Percentiles rank a stretch among this genome's conserved stretches.
phyloP scores from a whole-genome alignment of 768 basidiomycete species.

The Trametes sanguinea region DNA sequence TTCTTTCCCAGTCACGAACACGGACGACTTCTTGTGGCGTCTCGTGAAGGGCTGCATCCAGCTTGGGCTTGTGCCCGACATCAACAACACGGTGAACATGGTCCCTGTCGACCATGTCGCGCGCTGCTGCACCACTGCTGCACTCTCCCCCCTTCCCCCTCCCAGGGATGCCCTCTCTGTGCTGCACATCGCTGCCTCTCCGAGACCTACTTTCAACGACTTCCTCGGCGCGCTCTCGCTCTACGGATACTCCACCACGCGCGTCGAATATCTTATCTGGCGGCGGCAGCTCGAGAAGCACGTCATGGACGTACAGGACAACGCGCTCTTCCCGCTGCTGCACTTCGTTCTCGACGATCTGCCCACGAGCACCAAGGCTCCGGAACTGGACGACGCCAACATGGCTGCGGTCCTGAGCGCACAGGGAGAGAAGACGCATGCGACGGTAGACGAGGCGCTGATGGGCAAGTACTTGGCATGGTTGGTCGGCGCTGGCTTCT shows the following conservation, averaged over 20 bases:
- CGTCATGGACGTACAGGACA: slow-evolving; percentile 92
- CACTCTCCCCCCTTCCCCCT: slow-evolving; percentile 55
- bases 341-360: slow-evolving; percentile 98
- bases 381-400: slow-evolving; percentile 86
- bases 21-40: slow-evolving; percentile 98
- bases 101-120: slow-evolving; percentile 98
- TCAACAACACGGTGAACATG: slow-evolving; percentile 98
- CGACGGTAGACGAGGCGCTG: slow-evolving; percentile 72
- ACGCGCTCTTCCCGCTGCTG: slow-evolving; percentile 94
- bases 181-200: slow-evolving; percentile 83
- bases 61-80: slow-evolving; percentile 94
- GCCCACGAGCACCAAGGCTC: slow-evolving; percentile 93
- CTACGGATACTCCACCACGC: slow-evolving; percentile 79
- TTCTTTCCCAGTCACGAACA: slow-evolving; percentile 79
- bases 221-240: slow-evolving; percentile 69
- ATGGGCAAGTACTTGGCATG: slow-evolving; percentile 92
- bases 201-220: slow-evolving; percentile 86
- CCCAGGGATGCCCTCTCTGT: slow-evolving; percentile 50
- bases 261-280: slow-evolving; percentile 92
- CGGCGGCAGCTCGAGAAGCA: slow-evolving; percentile 90
- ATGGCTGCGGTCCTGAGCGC: slow-evolving; percentile 61
- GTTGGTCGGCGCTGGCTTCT: slow-evolving; percentile 84
- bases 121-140: slow-evolving; percentile 72
- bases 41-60: slow-evolving; percentile 98
- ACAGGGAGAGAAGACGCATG: slow-evolving; percentile 35